Evolutionary conservation across 495 filamentous ascomycete genomes (phyloP), one percentile per base, ranked within the genome.

Genomic region (Acidomyces sp.): DNA sequence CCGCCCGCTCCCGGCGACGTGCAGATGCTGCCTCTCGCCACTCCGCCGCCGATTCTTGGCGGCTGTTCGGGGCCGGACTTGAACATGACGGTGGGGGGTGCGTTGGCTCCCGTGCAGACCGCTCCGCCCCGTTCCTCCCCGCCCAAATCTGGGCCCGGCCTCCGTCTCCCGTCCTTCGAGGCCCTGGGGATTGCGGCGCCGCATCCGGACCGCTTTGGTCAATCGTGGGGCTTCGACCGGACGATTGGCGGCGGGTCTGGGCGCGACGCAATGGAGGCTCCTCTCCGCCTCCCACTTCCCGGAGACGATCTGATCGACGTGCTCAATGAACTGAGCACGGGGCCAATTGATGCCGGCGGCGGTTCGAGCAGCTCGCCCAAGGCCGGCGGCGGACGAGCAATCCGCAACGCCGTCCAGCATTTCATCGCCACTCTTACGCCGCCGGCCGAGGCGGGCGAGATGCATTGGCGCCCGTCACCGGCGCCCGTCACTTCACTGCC

Each of bases 131-230:
- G 13, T 13, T 33, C 11, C 18, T 19, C 35, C 5, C 26, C 19
- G 15, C 44, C 15, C 3, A 62, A 46, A 44, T 12, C 44, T 9
- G 37, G 43, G 10, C 55, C 34, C 25, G 51, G 45, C 20, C 46
- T 61, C 1, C 52, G 56, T 15, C 50, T 63, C 0, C 60, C 60
- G 4, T 58, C 60, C 1, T 63, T 63, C 34, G 47, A 61, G 27
- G 27, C 46, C 2, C 46, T 61, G 0, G 58, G 58, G 11, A 63
- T 63, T 19, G 55, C 48, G 19, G 46, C 53, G 4, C 58, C 58
- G 16, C 54, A 60, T 38, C 60, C 59, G 2, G 56, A 62, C 38
- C 48, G 53, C 17, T 41, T 46, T 19, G 49, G 41, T 41, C 22
- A 24, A n/a, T n/a, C n/a, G n/a, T n/a, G n/a, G n/a, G n/a, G n/a